Evolutionary conservation across 805 yeast genomes (phyloP), one percentile per base, ranked within the genome.

Genomic region (Nakazawaea laoshanensis): DNA sequence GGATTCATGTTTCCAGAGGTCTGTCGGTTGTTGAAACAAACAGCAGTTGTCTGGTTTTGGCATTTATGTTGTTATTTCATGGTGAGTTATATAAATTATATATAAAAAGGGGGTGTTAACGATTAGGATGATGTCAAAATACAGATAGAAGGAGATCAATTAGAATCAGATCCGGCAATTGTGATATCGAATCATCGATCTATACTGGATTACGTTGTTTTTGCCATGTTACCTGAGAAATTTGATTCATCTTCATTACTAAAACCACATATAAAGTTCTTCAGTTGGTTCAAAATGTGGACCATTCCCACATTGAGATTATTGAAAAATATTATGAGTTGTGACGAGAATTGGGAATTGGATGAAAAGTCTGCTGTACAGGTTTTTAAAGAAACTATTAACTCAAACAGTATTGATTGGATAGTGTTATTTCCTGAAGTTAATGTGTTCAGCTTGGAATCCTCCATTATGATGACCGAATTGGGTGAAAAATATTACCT

Each of bases 401-500:
- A 41, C n/a, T 61, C 63, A 3, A 63, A 52, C 22, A 48, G 44
- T n/a, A 61, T 59, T 18, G 67, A 71, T 42, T 77, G 94, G 84
- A 44, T 86, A 0, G 74, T 77, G 1, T 42, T 83, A 7, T 87
- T 87, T 43, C 96, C 96, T 0, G 96, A 88, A 53, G 95, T 83
- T 4, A 82, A 81, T 46, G 70, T 81, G 6, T 69, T 72, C 52
- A 70, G 77, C 0, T 59, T 67, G 8, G 67, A 67, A 23, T 63
- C 64, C 28, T 50, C 59, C 29, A 42, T 51, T 45, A 32, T 67
- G 25, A 94, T 86, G 40, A 59, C 65, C 24, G 62, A 66, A 19
- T 63, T 75, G 39, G 65, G 77, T 29, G 67, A 67, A 25, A 65
- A 67, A 36, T 74, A 67, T 45, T 79, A 67, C 35, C 59, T 81